These are phyloP conservation scores for Escallonia herrerae DNA, from an alignment of 129 eudicot genomes.

Conservation along the genomic window DNA sequence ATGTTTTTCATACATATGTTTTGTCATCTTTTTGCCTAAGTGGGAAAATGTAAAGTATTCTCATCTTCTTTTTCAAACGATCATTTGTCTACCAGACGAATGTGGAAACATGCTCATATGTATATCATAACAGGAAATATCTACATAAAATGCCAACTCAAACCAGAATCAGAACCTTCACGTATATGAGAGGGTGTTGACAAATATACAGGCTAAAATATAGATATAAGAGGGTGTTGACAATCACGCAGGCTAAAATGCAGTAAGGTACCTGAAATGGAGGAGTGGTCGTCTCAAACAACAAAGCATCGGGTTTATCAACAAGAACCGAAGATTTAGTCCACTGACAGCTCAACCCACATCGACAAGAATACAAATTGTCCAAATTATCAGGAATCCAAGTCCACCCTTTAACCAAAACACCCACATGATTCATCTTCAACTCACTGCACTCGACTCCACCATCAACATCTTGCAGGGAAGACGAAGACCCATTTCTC, in stretches of 20 bases:
- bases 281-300: conserved; percentile 89
- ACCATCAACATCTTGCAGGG: conserved; percentile 53
- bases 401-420: conserved; percentile 98
- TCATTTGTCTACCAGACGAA: too few relatives aligned
- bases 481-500: conserved; percentile 36
- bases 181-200: too few relatives aligned
- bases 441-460: conserved; percentile 44
- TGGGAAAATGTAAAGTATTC: too few relatives aligned
- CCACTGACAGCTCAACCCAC: conserved; percentile 98
- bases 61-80: too few relatives aligned
- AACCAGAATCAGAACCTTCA: too few relatives aligned
- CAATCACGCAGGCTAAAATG: not conserved
- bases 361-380: conserved; percentile 79
- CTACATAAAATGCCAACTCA: too few relatives aligned
- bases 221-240: too few relatives aligned
- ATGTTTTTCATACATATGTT: too few relatives aligned
- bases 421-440: conserved; percentile 78
- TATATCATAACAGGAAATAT: too few relatives aligned
- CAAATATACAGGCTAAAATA: too few relatives aligned
- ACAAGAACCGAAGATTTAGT: conserved; percentile 83
- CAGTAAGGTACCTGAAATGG: conserved; percentile 49
- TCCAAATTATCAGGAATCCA: conserved; percentile 99
- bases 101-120: too few relatives aligned
- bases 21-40: too few relatives aligned
- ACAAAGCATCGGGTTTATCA: conserved; percentile 92